Base-by-base conservation (phyloP, 768 basidiomycete species). In the Termitomyces sp. region DNA sequence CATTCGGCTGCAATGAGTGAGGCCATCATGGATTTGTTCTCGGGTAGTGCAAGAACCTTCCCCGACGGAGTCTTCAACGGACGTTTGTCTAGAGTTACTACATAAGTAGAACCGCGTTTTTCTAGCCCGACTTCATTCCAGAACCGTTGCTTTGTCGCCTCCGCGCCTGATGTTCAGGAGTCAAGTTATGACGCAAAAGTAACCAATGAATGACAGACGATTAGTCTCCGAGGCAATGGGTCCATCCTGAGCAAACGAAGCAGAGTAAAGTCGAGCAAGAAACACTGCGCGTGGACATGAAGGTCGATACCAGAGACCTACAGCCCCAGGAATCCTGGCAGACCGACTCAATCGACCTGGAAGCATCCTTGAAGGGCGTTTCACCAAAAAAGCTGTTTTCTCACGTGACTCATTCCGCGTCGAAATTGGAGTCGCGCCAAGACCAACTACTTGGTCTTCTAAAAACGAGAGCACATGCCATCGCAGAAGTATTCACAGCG, bases 41-140 rank as follows among this genome's bases (percentile, higher is more conserved):
- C 70, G 0, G 94, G 94, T 14, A 98, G 64, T 36, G 86, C 67
- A 31, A 99, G 72, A 3, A 77, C 79, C 46, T 87, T 84, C n/a
- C 95, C 95, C 0, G 77, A 80, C 0, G 95, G 94, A 13, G 96
- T 98, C 71, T 92, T 96, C 57, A 99, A 78, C 1, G 90, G 76
- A 36, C 92, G 84, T 63, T 81, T 82, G 74, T 97, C 95, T 51
- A 98, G 78, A 5, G 86, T 91, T 31, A 97, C 78, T 4, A 78
- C 73, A 57, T 85, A 72, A 32, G 73, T 71, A 59, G 81, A 76
- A 5, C 72, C 76, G 59, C 79, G 80, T 55, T 78, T 72, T 61
- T 88, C 84, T 55, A 98, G 76, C 18, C 82, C 82, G n/a, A 95
- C 97, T 0, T 81, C 82, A 67, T 94, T 94, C 97, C 97, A 99